These are phyloP conservation scores for Ogataea siamensis DNA, from an alignment of 805 yeast genomes.

Conservation along the genomic window DNA sequence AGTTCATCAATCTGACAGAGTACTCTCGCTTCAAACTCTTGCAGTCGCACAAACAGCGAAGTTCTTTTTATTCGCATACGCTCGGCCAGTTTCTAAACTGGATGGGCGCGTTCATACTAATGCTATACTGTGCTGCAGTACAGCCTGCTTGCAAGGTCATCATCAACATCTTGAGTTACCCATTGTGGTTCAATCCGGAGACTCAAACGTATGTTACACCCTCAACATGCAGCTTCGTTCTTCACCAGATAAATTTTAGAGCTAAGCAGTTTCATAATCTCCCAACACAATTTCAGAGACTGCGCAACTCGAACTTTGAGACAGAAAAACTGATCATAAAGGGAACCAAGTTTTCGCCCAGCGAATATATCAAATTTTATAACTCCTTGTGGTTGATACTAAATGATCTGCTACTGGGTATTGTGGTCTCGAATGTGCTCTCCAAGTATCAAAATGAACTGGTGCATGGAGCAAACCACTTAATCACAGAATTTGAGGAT, in stretches of 20 bases:
- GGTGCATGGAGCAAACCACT: slow-evolving; percentile 2
- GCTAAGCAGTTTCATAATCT: slow-evolving; percentile 72
- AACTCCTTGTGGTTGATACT: slow-evolving; percentile 85
- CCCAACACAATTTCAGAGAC: slow-evolving; percentile 72
- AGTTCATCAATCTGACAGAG: slow-evolving; percentile 33
- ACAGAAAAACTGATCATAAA: slow-evolving; percentile 39
- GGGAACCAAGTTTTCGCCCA: slow-evolving; percentile 39
- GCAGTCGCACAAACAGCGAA: slow-evolving; percentile 3
- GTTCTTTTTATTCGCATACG: slow-evolving; percentile 3
- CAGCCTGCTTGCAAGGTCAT: slow-evolving; percentile 14
- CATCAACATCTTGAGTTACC: slow-evolving; percentile 16
- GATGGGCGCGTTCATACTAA: slow-evolving; percentile 2
- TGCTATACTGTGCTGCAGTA: slow-evolving; percentile 11
- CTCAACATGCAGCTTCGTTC: slow-evolving; percentile 41
- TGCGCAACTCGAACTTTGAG: slow-evolving; percentile 38
- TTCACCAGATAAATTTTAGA: slow-evolving; percentile 77
- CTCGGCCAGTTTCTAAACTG: slow-evolving; percentile 1
- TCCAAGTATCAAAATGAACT: slow-evolving; percentile 19
- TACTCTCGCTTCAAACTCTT: slow-evolving; percentile 26
- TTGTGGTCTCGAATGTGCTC: slow-evolving; percentile 50
- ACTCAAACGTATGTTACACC: slow-evolving; percentile 9
- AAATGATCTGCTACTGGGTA: slow-evolving; percentile 79
- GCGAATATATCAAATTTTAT: slow-evolving; percentile 74
- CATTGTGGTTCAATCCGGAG: slow-evolving; percentile 11
- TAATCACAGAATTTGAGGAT: slow-evolving; percentile 36